Percentiles rank a stretch among this genome's conserved stretches.
Conservation (phyloP, 192 early-diverging fungal genomes). For the Umbelopsis sp. region DNA sequence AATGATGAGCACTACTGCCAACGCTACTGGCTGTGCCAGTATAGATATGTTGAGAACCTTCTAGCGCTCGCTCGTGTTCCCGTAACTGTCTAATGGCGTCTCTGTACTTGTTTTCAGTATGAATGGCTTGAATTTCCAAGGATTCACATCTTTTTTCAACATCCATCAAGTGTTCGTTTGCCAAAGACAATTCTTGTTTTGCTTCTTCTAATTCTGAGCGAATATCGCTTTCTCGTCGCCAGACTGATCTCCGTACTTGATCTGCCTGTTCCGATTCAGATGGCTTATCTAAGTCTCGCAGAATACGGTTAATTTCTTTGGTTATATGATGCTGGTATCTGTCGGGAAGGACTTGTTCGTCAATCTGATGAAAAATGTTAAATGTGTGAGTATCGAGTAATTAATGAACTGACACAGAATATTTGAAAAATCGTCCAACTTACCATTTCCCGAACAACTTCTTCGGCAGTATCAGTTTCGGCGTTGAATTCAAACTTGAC, state of each 20-base stretch:
- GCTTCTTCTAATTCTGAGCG: constrained; percentile 35
- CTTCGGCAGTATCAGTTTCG: constrained; percentile 69
- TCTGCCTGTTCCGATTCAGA: constrained; percentile 32
- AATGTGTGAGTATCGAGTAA: background rate
- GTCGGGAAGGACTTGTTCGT: constrained; percentile 74
- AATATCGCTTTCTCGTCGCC: constrained; percentile 45
- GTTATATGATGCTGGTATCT: constrained; percentile 78
- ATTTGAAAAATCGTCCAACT: background rate
- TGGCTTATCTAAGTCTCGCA: constrained; percentile 67
- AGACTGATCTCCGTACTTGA: constrained; percentile 27
- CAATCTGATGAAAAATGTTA: constrained; percentile 62
- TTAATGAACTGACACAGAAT: background rate
- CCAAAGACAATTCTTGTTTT: constrained; percentile 25
- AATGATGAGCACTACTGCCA: background rate
- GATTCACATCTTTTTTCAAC: constrained; percentile 29
- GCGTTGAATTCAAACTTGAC: constrained; percentile 86
- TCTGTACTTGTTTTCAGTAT: constrained; percentile 22
- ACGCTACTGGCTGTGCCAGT: background rate
- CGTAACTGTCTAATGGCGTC: constrained; percentile 21
- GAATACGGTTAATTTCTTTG: constrained; percentile 79
- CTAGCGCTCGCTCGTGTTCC: constrained; percentile 12
- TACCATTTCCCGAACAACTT: constrained; percentile 74
- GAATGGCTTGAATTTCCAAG: constrained; percentile 22
- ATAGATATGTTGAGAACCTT: background rate
- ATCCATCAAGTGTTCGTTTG: constrained; percentile 24